phyloP scores from a whole-genome alignment of 345 rosid genomes.

The Eucalyptus sp. region DNA sequence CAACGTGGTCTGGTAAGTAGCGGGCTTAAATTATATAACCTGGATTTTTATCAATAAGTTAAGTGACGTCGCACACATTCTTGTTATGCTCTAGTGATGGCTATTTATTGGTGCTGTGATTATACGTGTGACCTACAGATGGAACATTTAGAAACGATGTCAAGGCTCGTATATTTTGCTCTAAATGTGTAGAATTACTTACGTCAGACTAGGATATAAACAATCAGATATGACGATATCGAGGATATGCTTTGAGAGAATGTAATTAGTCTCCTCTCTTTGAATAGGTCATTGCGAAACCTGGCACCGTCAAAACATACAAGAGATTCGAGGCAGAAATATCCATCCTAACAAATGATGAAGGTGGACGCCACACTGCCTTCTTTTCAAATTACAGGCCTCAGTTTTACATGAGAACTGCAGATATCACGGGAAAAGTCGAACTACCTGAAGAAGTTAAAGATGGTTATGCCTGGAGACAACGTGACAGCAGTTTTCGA shows the following conservation, averaged over 20 bases:
- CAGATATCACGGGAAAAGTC: constrained; percentile 80
- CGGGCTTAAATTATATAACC: background rate
- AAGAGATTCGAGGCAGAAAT: constrained; percentile 92
- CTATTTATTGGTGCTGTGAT: background rate
- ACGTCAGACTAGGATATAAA: background rate
- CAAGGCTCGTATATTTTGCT: background rate
- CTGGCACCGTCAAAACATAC: constrained; percentile 77
- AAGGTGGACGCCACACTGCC: constrained; percentile 94
- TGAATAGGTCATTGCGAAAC: constrained; percentile 91
- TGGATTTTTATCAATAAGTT: background rate
- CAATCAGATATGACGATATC: background rate
- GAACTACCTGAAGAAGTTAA: constrained; percentile 62
- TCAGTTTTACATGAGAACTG: constrained; percentile 85
- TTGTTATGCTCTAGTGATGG: background rate
- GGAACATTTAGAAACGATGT: background rate
- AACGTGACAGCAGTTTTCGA: constrained; percentile 81
- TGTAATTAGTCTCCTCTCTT: background rate
- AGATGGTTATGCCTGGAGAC: constrained; percentile 98
- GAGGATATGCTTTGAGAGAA: background rate
- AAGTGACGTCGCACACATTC: background rate
- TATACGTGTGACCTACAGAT: background rate
- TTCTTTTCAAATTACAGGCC: constrained; percentile 87
- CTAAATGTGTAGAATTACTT: background rate
- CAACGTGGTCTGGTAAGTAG: constrained; percentile 77
- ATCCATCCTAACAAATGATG: constrained; percentile 85